Evolutionary conservation across 2,329 filamentous ascomycete species (phyloP), one percentile per base, ranked within the genome.

Genomic region (Fusarium protoensiforme): DNA sequence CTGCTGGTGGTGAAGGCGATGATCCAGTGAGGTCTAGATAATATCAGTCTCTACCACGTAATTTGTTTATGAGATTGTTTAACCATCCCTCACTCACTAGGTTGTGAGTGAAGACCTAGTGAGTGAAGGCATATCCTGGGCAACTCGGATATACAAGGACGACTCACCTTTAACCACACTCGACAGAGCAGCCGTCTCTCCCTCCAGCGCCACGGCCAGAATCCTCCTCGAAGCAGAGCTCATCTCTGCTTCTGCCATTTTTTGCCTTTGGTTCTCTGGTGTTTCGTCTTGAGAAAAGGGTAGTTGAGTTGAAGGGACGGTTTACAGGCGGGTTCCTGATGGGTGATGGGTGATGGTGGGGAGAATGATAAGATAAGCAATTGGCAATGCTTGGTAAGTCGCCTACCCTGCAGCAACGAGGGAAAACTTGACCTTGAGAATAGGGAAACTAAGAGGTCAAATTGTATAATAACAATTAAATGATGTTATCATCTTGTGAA

Each of bases 121-220:
- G 46, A 31, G 46, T 20, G 18, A 51, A 13, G 29, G 18, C 7
- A 8, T 33, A 20, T 41, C 24, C 5, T n/a, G 22, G 29, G 11
- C 2, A 33, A 18, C 43, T 48, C 27, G 10, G 27, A 51, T 29
- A 29, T 51, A 29, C 29, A 54, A 22, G 33, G 24, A 22, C 10
- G 8, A 38, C 61, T 24, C 70, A 90, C 90, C 89, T 84, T 87
- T 87, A 38, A 92, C 81, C 13, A 92, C 81, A 27, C 81, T 81
- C 67, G 83, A 82, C 16, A 91, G 80, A 35, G 86, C 84, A 7
- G 85, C 81, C 8, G 81, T 84, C 64, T 85, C 85, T 38, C 81
- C 84, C 65, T 83, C 84, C 46, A 86, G 81, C n/a, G 85, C 87
- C 7, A 92, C 86, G 18, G 89, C 89, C 38, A 92, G 81, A 62